phyloP scores from a whole-genome alignment of 176 grass and related monocot genomes.

The Aechmea fasciata region DNA sequence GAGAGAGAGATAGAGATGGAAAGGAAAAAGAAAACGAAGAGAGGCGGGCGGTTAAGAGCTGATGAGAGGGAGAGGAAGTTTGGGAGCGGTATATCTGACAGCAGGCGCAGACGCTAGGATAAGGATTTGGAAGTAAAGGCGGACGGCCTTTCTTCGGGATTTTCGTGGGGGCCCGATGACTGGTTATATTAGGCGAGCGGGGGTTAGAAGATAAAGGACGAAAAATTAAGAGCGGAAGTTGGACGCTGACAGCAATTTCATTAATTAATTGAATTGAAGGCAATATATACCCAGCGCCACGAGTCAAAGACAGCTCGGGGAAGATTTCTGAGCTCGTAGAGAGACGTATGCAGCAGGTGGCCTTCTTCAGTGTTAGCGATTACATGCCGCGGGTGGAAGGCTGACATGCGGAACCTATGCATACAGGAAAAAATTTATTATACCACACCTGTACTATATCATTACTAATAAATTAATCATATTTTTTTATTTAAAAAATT shows the following conservation, averaged over 20 bases:
- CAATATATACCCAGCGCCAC: not conserved
- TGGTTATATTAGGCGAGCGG: not conserved
- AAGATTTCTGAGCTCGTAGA: conserved; percentile 2
- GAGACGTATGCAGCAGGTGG: not conserved
- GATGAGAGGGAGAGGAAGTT: not conserved
- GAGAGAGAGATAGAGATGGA: conserved; percentile 11
- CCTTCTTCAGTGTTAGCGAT: too few species aligned
- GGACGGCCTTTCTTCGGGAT: conserved; percentile 15
- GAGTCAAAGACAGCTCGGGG: not conserved
- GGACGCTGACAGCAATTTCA: not conserved
- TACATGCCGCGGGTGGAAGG: too few species aligned
- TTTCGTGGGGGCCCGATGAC: conserved; percentile 10
- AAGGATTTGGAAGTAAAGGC: conserved; percentile 15
- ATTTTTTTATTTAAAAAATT: too few species aligned
- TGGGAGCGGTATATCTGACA: not conserved
- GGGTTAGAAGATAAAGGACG: not conserved
- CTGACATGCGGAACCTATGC: too few species aligned
- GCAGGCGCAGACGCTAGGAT: not conserved
- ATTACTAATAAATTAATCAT: too few species aligned
- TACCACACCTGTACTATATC: too few species aligned
- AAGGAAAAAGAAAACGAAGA: conserved; percentile 29
- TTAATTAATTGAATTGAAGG: too few species aligned
- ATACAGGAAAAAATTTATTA: too few species aligned
- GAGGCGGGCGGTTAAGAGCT: not conserved
- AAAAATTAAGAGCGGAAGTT: not conserved